Evolutionary conservation across 257 asterid genomes (phyloP), one percentile per base, ranked within the genome.

Genomic region (Thymus mandschuricus): DNA sequence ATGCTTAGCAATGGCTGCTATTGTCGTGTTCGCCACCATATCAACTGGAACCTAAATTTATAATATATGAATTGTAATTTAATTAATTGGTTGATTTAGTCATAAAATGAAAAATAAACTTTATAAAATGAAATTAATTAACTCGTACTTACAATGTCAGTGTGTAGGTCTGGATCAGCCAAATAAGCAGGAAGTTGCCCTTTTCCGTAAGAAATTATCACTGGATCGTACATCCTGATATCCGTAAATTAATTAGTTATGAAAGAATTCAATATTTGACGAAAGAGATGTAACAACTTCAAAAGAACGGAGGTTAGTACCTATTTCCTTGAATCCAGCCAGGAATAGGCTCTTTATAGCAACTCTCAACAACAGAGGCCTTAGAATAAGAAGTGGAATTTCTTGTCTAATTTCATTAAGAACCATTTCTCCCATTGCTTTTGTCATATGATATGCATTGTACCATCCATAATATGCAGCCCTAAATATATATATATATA

Each of bases 321-420:
- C 84, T 81, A 30, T 80, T 68, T 69, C 91, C 91, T 84, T 86
- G 88, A 54, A 86, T 84, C 89, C 89, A 86, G 55, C 91, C 89
- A 6, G 87, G 84, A 29, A 81, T 52, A 34, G 92, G 89, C 0
- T 82, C 76, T 59, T 55, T 59, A 21, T 65, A 82, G 35, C 70
- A 49, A 68, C 89, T 81, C 54, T 80, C 85, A 31, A 86, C 78
- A 3, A 72, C 64, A 10, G 79, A 10, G 92, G 92, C 30, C 89
- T 57, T 13, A 86, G 61, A 21, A 84, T 60, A 33, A 86, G 81
- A n/a, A 80, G 10, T 0, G 92, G 92, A 3, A 77, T 72, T 2
- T 86, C 89, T 11, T 78, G 82, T 67, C 81, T 73, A 0, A 76
- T 80, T 58, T 75, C 85, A 73, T 84, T 56, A 6, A 86, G 73